Percentiles rank a stretch among this genome's conserved stretches.
phyloP scores from a whole-genome alignment of 305 asterid species.

The Ilex paraguariensis region DNA sequence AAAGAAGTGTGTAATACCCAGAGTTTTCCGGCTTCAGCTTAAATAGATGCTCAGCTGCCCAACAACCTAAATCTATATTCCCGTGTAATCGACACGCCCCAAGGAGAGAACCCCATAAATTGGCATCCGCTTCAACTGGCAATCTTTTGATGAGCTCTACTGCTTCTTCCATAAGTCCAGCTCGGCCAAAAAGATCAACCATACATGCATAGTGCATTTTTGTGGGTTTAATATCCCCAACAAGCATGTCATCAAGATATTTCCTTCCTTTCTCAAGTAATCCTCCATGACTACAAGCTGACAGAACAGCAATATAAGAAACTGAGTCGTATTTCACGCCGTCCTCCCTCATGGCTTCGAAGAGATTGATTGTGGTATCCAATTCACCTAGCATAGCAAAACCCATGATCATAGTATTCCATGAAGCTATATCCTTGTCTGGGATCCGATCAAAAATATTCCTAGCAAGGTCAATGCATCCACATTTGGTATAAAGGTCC shows the following conservation, averaged over 20 bases:
- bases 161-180: slow-evolving; percentile 66
- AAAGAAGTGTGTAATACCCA: slow-evolving; percentile 61
- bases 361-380: slow-evolving; percentile 47
- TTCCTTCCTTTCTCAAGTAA: slow-evolving; percentile 46
- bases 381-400: slow-evolving; percentile 64
- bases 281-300: slow-evolving; percentile 86
- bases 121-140: slow-evolving; percentile 39
- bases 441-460: slow-evolving; percentile 49
- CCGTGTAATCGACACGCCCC: slow-evolving; percentile 77
- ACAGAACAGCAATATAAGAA: slow-evolving; percentile 62
- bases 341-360: slow-evolving; percentile 55
- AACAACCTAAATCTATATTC: slow-evolving; percentile 58
- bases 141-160: slow-evolving; percentile 38
- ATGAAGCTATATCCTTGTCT: slow-evolving; percentile 56
- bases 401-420: slow-evolving; percentile 78
- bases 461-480: slow-evolving; percentile 43
- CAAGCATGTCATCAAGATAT: slow-evolving; percentile 53
- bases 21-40: slow-evolving; percentile 59
- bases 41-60: slow-evolving; percentile 71
- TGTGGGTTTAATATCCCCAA: slow-evolving; percentile 36
- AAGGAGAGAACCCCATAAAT: slow-evolving; percentile 76
- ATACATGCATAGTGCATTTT: slow-evolving; percentile 86
- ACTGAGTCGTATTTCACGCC: slow-evolving; percentile 41
- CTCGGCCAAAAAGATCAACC: slow-evolving; percentile 90
- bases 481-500: slow-evolving; percentile 72